Evolutionary conservation across 176 grass and related monocot species (phyloP).

Genomic region (Areca catechu): DNA sequence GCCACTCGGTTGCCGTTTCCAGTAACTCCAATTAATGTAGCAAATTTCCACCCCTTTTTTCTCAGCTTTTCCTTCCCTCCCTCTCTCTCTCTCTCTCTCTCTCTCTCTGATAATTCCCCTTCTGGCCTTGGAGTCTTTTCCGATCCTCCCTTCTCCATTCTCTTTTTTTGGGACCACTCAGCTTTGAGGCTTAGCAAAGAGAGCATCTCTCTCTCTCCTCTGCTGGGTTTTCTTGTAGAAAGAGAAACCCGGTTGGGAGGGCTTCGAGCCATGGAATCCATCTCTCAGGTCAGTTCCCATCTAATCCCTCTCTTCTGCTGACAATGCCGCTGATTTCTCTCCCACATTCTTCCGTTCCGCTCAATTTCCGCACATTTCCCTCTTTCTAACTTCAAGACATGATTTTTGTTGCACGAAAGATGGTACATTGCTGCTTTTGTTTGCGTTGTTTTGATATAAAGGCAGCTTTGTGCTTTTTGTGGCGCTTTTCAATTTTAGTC

Average conservation of each 20-base stretch:
- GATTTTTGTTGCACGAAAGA: no score
- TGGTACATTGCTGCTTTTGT: no score
- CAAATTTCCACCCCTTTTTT: no score
- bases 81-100: conserved; percentile 15
- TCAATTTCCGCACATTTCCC: no score
- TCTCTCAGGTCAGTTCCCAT: conserved; percentile 8
- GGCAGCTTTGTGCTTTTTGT: no score
- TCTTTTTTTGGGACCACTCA: conserved; percentile 6
- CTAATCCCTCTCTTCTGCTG: background rate
- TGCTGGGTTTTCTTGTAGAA: background rate
- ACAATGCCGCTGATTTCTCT: background rate
- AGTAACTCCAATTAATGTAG: no score
- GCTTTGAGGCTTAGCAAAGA: conserved; percentile 4
- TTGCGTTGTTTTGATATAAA: no score
- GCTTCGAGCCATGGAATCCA: conserved; percentile 22
- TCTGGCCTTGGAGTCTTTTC: background rate
- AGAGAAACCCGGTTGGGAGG: conserved; percentile 8
- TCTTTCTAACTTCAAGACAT: no score
- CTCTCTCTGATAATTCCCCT: no score
- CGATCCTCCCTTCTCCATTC: background rate
- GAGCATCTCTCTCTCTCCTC: background rate
- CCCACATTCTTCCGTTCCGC: no score
- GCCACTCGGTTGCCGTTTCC: no score
- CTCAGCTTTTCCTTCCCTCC: background rate
- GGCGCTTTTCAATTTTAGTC: no score